Evolutionary conservation across 352 stramenopile species (phyloP), one percentile per base, ranked within the genome.

Genomic region (Phytophthora capsici): DNA sequence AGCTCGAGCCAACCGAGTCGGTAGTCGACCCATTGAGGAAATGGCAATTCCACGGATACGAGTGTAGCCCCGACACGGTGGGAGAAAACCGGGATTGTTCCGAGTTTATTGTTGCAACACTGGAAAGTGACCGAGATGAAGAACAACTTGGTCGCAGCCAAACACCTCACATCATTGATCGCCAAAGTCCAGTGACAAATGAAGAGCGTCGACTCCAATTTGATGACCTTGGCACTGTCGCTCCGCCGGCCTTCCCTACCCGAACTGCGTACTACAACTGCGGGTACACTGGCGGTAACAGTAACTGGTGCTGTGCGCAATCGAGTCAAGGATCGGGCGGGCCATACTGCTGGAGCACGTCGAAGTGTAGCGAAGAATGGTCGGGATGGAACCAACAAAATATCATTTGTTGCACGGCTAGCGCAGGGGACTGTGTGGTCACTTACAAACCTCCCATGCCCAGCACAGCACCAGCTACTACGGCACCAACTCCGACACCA

Each of bases 1-100:
- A 59, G 6, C 41, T 26, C 20, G 8, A 54, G 25, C 8, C 46
- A 12, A 26, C 17, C 10, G 47, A 53, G 8, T 34, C 28, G 28
- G 28, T 34, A 34, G 28, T 14, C 23, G 19, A 61, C 10, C 17
- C 59, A 34, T 37, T 45, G 17, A 45, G 47, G 45, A 51, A 48
- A 17, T 88, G 79, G 79, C 30, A 59, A n/a, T 68, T 88, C n/a
- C 57, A 66, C 16, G 79, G 76, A 12, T 86, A 72, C 53, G 38
- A 80, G 37, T 88, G 79, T 34, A 69, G 54, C 36, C 19, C 16
- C 8, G n/a, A 40, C 30, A 36, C 48, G 1, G 20, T 23, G 10
- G 28, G 19, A 19, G 36, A 55, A 10, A 23, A 28, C 9, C 64
- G 67, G 23, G 51, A 66, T 13, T 88, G 79, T 46, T 38, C 52